phyloP scores from a whole-genome alignment of 1,139 yeast species.

The Sugiyamaella grinbergsii region DNA sequence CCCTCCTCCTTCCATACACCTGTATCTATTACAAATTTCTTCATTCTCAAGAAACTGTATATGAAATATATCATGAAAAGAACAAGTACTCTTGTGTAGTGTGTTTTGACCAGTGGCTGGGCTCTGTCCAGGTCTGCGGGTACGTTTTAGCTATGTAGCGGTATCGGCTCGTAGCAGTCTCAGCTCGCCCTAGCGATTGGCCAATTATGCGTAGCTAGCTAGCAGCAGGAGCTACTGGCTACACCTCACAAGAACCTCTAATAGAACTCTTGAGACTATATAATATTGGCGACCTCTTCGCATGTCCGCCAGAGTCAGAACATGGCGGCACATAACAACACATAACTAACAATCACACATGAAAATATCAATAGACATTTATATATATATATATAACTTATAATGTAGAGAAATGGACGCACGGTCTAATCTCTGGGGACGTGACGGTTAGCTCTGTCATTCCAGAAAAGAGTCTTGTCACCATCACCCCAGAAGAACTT shows the following conservation, averaged over 20 bases:
- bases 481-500: slow-evolving; percentile 98
- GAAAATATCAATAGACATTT: neutral
- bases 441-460: slow-evolving; percentile 87
- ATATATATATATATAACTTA: slow-evolving; percentile 1
- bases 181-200: too few relatives aligned
- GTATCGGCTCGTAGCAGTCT: too few relatives aligned
- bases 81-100: neutral
- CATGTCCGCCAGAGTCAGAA: neutral
- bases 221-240: too few relatives aligned
- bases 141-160: too few relatives aligned
- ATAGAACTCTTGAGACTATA: too few relatives aligned
- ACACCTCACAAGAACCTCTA: too few relatives aligned
- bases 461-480: slow-evolving; percentile 97
- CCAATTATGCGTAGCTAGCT: too few relatives aligned
- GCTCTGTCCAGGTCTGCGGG: too few relatives aligned
- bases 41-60: slow-evolving; percentile 14
- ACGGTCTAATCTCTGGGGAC: slow-evolving; percentile 22
- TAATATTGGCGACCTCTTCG: too few relatives aligned
- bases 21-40: slow-evolving; percentile 19
- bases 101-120: slow-evolving; percentile 15
- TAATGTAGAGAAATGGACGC: neutral
- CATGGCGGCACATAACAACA: neutral
- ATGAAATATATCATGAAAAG: slow-evolving; percentile 16
- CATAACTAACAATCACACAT: too few relatives aligned
- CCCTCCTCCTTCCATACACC: neutral